A percentile compares a stretch with the other conserved stretches of the same genome.
These are phyloP conservation scores for Neurospora sublineolata DNA, from an alignment of 495 filamentous ascomycete species.

Conservation along the genomic window DNA sequence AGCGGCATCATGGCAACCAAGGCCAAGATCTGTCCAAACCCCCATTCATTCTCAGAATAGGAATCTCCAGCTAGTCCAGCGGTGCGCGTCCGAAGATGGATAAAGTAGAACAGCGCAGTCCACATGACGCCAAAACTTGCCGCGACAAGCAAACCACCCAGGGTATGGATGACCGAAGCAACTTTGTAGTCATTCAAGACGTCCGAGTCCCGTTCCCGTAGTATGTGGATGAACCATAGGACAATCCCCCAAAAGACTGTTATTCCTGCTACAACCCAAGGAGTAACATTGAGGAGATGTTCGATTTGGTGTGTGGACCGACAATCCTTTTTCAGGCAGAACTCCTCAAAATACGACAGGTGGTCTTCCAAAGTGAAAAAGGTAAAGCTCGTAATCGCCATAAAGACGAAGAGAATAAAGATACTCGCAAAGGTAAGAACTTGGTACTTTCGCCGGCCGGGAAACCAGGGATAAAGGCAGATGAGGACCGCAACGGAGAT, in stretches of 20 bases:
- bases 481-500: slow-evolving; percentile 66
- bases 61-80: not conserved
- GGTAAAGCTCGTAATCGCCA: not conserved
- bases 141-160: not conserved
- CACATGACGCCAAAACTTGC: not conserved
- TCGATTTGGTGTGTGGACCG: not conserved
- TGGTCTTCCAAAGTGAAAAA: not conserved
- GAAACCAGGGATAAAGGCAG: not conserved
- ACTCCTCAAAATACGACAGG: not conserved
- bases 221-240: not conserved
- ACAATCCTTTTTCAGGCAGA: not conserved
- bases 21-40: not conserved
- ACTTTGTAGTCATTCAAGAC: not conserved
- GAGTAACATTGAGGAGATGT: not conserved
- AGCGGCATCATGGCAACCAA: not conserved
- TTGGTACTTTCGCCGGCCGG: not conserved
- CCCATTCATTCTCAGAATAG: not conserved
- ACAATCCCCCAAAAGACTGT: not conserved
- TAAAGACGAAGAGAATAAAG: not conserved
- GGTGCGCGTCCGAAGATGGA: not conserved
- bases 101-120: not conserved
- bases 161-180: not conserved
- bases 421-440: not conserved
- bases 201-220: not conserved
- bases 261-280: not conserved